A percentile compares a stretch with the other conserved stretches of the same genome.
These are phyloP conservation scores for Leccinum pellstonianum DNA, from an alignment of 768 basidiomycete species.

Conservation along the genomic window DNA sequence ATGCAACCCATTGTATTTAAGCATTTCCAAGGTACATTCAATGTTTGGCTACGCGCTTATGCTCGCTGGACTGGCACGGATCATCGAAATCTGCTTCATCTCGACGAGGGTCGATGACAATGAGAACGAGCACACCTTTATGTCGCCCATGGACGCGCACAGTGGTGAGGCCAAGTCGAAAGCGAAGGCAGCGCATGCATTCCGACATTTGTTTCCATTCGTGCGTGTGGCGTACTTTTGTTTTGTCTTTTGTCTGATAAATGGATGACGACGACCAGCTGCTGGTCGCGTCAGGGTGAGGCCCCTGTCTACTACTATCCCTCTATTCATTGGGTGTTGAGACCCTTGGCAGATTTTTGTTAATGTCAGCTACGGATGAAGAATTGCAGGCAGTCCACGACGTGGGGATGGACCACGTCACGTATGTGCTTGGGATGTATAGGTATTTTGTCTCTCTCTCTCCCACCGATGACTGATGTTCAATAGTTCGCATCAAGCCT, in stretches of 20 bases:
- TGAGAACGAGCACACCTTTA: constrained; percentile 66
- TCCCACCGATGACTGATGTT: neutral
- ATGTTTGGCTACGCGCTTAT: constrained; percentile 84
- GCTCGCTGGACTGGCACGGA: constrained; percentile 74
- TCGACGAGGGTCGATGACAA: constrained; percentile 43
- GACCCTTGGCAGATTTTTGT: constrained; percentile 55
- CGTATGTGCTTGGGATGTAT: constrained; percentile 83
- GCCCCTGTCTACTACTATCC: neutral
- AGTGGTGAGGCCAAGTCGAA: constrained; percentile 9
- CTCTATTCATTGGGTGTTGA: neutral
- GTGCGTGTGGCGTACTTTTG: constrained; percentile 45
- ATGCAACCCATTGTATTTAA: neutral
- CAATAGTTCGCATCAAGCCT: constrained; percentile 27
- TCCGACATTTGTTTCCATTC: constrained; percentile 84
- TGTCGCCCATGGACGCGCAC: constrained; percentile 33
- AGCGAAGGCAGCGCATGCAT: constrained; percentile 52
- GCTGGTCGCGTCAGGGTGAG: constrained; percentile 73
- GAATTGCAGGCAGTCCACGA: constrained; percentile 71
- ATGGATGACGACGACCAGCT: constrained; percentile 40
- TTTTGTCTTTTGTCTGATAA: constrained; percentile 4
- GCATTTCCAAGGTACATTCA: constrained; percentile 60
- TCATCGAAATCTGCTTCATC: constrained; percentile 85
- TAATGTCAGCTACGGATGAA: constrained; percentile 95
- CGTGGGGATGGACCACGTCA: constrained; percentile 85
- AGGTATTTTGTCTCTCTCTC: constrained; percentile 43